Conservation (phyloP, 768 basidiomycete species). For the Mycena belliarum region DNA sequence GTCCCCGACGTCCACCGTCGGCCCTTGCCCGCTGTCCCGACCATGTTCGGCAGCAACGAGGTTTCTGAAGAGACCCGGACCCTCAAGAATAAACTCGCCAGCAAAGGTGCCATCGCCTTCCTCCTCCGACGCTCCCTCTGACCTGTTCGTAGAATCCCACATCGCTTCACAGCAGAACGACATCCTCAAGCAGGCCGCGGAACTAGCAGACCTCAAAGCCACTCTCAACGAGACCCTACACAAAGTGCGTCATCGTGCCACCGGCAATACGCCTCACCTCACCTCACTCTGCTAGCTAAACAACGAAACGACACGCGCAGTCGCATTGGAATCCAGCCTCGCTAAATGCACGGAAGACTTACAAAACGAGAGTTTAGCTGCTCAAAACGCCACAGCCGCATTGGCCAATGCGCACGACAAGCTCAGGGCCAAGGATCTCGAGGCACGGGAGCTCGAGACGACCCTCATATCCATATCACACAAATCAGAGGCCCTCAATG, state of each 20-base stretch:
- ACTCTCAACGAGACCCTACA: conserved; percentile 47
- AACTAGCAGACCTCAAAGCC: conserved; percentile 43
- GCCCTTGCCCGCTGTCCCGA: conserved; percentile 21
- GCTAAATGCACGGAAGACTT: conserved; percentile 55
- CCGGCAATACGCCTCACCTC: not conserved
- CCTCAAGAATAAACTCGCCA: conserved; percentile 48
- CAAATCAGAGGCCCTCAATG: conserved; percentile 47
- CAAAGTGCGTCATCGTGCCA: conserved; percentile 37
- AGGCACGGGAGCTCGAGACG: conserved; percentile 55
- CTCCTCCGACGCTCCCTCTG: not conserved
- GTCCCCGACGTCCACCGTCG: not conserved
- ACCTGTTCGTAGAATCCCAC: conserved; percentile 40
- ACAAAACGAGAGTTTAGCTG: conserved; percentile 51
- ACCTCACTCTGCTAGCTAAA: conserved; percentile 43
- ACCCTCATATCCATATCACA: conserved; percentile 56
- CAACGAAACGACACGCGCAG: conserved; percentile 54
- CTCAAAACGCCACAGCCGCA: conserved; percentile 53
- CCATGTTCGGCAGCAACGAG: conserved; percentile 52
- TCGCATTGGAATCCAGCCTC: conserved; percentile 55
- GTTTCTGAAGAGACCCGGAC: conserved; percentile 48
- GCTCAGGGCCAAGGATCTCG: conserved; percentile 50
- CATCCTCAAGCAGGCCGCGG: conserved; percentile 40
- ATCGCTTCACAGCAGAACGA: conserved; percentile 49
- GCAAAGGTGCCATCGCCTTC: conserved; percentile 43
- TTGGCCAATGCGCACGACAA: conserved; percentile 50